These are phyloP conservation scores for Pseudonitzschia pungens DNA, from an alignment of 108 stramenopile species.

Conservation along the genomic window DNA sequence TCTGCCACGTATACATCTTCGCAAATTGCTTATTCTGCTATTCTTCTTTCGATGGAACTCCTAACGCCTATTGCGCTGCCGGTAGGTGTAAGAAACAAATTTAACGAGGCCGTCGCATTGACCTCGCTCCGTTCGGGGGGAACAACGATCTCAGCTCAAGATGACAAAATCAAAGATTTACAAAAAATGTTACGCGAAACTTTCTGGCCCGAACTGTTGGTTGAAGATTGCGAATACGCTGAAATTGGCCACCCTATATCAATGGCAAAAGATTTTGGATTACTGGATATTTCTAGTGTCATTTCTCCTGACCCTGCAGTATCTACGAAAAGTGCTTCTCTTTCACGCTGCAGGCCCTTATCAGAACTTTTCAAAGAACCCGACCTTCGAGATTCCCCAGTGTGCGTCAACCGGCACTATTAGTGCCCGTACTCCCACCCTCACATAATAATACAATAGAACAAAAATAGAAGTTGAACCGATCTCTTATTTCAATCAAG, in stretches of 20 bases:
- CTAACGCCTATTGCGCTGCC: constrained; percentile 43
- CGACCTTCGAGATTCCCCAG: neutral
- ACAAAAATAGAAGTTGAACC: too few relatives aligned
- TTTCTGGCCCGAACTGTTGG: constrained; percentile 56
- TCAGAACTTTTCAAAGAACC: neutral
- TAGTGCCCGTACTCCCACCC: neutral
- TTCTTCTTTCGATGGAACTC: constrained; percentile 70
- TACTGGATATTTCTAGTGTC: constrained; percentile 37
- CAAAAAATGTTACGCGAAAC: constrained; percentile 30
- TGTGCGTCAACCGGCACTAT: constrained; percentile 12
- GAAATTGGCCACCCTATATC: constrained; percentile 50
- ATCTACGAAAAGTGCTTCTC: neutral
- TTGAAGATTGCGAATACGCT: constrained; percentile 41
- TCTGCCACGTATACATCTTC: constrained; percentile 52
- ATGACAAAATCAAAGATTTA: constrained; percentile 24
- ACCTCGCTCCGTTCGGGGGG: constrained; percentile 12
- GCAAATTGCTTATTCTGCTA: constrained; percentile 67
- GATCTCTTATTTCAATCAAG: too few relatives aligned
- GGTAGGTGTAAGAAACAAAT: constrained; percentile 18
- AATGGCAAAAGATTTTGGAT: constrained; percentile 48
- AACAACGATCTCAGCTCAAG: constrained; percentile 22
- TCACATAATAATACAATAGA: too few relatives aligned
- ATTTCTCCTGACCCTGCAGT: neutral
- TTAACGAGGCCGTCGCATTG: constrained; percentile 29
- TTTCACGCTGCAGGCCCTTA: neutral